Percentiles rank a stretch among this genome's conserved stretches.
These are phyloP conservation scores for Paraphoma sp. DNA, from an alignment of 2,329 filamentous ascomycete genomes.

Conservation along the genomic window DNA sequence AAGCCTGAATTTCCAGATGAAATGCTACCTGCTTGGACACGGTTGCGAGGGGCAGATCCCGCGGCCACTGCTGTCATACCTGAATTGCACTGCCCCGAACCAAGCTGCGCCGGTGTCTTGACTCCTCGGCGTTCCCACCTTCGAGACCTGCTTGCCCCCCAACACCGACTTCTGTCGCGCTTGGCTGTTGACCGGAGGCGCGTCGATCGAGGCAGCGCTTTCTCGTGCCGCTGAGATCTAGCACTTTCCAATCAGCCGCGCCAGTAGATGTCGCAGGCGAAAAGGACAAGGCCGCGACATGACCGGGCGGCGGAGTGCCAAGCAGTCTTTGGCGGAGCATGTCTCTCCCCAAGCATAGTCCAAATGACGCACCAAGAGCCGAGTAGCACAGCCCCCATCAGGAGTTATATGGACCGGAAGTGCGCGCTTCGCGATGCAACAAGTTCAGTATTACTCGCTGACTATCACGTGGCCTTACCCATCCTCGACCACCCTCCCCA, in stretches of 20 bases:
- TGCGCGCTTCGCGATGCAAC: conserved; percentile 4
- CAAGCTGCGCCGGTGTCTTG: conserved; percentile 10
- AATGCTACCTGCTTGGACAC: not conserved
- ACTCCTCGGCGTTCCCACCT: conserved; percentile 7
- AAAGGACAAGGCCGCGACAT: conserved; percentile 4
- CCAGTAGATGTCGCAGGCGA: not conserved
- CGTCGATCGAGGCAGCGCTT: not conserved
- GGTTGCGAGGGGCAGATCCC: not conserved
- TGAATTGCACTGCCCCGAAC: conserved; percentile 12
- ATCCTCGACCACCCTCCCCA: not conserved
- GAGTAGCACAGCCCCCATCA: conserved; percentile 19
- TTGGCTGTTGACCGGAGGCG: conserved; percentile 5
- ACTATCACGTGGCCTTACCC: not conserved
- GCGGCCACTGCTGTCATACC: not conserved
- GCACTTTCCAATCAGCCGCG: conserved; percentile 4
- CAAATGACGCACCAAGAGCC: conserved; percentile 21
- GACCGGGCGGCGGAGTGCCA: conserved; percentile 4
- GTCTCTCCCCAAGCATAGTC: conserved; percentile 9
- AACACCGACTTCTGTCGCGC: not conserved
- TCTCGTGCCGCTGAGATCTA: not conserved
- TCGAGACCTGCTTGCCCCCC: not conserved
- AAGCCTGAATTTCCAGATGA: not conserved
- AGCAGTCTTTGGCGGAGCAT: conserved; percentile 11
- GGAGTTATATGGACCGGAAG: conserved; percentile 16
- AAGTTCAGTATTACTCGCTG: not conserved